Evolutionary conservation across 257 asterid species (phyloP).

Genomic region (Gardenia jasminoides): DNA sequence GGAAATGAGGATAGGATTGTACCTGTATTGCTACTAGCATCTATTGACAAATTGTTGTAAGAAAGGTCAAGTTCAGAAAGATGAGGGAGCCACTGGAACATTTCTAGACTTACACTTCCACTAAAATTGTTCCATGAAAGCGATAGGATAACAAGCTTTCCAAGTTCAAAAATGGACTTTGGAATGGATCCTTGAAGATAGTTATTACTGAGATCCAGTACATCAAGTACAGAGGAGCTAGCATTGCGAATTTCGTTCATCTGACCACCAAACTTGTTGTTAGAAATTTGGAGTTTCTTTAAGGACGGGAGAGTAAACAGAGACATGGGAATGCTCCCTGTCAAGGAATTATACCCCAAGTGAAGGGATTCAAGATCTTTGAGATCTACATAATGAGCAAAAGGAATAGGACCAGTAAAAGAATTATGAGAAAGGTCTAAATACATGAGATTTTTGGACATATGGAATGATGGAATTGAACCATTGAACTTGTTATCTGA

Average conservation of each 20-base stretch:
- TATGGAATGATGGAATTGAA: slow-evolving; percentile 14
- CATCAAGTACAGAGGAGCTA: slow-evolving; percentile 7
- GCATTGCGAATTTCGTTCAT: slow-evolving; percentile 9
- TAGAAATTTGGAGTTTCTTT: background rate
- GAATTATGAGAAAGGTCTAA: slow-evolving; percentile 22
- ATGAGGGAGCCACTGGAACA: slow-evolving; percentile 2
- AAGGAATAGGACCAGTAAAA: slow-evolving; percentile 18
- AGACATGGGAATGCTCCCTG: slow-evolving; percentile 24
- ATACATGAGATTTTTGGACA: background rate
- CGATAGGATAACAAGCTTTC: slow-evolving; percentile 14
- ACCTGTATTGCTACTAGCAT: background rate
- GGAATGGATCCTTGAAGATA: slow-evolving; percentile 22
- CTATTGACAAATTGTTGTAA: slow-evolving; percentile 31
- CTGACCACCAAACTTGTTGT: slow-evolving; percentile 20
- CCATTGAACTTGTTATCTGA: slow-evolving; percentile 18
- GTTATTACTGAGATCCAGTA: slow-evolving; percentile 24
- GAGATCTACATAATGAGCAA: slow-evolving; percentile 21
- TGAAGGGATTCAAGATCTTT: background rate
- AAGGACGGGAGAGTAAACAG: slow-evolving; percentile 19
- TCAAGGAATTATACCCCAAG: slow-evolving; percentile 6
- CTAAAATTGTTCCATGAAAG: slow-evolving; percentile 25
- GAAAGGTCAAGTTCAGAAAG: slow-evolving; percentile 29
- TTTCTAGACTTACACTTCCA: slow-evolving; percentile 26
- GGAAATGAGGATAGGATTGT: slow-evolving; percentile 11
- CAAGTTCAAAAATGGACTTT: slow-evolving; percentile 19